Percentiles rank a stretch among this genome's conserved stretches.
Conservation (phyloP, 345 rosid species). For the Noccaea bulbosa region DNA sequence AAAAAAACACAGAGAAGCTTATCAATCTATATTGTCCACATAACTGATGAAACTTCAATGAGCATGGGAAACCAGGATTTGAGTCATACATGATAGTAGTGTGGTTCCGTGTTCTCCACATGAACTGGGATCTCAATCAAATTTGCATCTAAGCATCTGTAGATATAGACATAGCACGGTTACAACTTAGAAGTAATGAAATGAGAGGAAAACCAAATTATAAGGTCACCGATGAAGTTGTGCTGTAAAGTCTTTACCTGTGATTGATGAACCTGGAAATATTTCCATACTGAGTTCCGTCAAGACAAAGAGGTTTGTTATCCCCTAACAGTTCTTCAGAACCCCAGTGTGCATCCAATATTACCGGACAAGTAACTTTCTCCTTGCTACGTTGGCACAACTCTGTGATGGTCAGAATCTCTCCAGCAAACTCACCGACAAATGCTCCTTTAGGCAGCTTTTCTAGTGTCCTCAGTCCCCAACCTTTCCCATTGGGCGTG, state of each 20-base stretch:
- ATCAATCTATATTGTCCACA: neutral
- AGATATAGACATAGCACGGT: conserved; percentile 3
- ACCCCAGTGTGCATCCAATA: conserved; percentile 90
- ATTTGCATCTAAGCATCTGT: conserved; percentile 81
- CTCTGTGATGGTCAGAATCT: conserved; percentile 75
- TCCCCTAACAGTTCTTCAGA: conserved; percentile 55
- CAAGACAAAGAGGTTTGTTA: conserved; percentile 83
- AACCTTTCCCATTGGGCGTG: conserved; percentile 72
- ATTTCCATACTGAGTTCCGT: conserved; percentile 75
- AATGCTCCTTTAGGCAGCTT: conserved; percentile 80
- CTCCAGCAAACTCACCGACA: conserved; percentile 86
- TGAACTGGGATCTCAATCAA: conserved; percentile 88
- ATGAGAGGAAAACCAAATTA: conserved; percentile 7
- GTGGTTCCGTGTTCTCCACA: conserved; percentile 74
- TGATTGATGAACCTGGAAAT: conserved; percentile 90
- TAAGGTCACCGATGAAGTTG: neutral
- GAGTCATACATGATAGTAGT: conserved; percentile 75
- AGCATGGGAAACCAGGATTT: conserved; percentile 19
- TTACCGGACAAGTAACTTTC: conserved; percentile 59
- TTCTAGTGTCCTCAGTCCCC: conserved; percentile 80
- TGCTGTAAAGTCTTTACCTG: conserved; percentile 52
- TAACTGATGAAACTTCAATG: conserved; percentile 2
- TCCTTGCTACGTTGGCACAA: conserved; percentile 53
- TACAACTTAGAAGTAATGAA: conserved; percentile 10
- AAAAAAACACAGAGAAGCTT: conserved; percentile 10